These are phyloP conservation scores for Raphidocelis subcapitata DNA, from an alignment of 139 green algal genomes.

Conservation along the genomic window DNA sequence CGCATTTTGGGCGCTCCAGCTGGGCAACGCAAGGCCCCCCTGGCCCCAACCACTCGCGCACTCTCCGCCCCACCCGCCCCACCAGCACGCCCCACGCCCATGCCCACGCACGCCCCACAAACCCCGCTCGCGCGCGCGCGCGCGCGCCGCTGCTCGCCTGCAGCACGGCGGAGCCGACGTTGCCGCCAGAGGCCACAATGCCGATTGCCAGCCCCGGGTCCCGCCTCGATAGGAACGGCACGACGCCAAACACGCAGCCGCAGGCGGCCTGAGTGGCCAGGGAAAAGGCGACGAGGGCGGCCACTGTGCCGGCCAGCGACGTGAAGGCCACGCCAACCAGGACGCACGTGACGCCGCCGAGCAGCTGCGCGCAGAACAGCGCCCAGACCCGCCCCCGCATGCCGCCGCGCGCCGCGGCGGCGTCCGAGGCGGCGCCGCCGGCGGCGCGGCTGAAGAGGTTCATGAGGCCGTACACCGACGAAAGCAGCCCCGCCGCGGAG, in stretches of 20 bases:
- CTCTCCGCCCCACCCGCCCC: too few relatives aligned
- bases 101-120: too few relatives aligned
- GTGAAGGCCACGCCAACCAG: slow-evolving; percentile 67
- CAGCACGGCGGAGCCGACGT: slow-evolving; percentile 37
- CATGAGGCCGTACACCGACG: slow-evolving; percentile 76
- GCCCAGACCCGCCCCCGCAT: slow-evolving; percentile 84
- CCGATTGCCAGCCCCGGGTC: slow-evolving; percentile 82
- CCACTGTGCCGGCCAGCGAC: slow-evolving; percentile 70
- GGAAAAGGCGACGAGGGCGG: slow-evolving; percentile 85
- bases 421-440: slow-evolving; percentile 74
- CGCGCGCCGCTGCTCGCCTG: too few relatives aligned
- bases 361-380: slow-evolving; percentile 37
- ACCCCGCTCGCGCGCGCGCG: too few relatives aligned
- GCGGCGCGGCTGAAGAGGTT: slow-evolving; percentile 90
- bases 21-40: too few relatives aligned
- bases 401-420: slow-evolving; percentile 42
- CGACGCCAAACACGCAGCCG: slow-evolving; percentile 78
- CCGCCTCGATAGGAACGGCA: slow-evolving; percentile 85
- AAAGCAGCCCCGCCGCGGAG: slow-evolving; percentile 17
- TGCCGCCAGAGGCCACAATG: slow-evolving; percentile 88
- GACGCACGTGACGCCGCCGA: slow-evolving; percentile 77
- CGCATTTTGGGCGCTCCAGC: too few relatives aligned
- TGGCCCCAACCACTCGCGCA: too few relatives aligned
- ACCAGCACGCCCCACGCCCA: too few relatives aligned
- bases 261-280: slow-evolving; percentile 70